phyloP scores from a whole-genome alignment of 371 early-diverging fungal genomes.

The Capillidium rhysosporum region DNA sequence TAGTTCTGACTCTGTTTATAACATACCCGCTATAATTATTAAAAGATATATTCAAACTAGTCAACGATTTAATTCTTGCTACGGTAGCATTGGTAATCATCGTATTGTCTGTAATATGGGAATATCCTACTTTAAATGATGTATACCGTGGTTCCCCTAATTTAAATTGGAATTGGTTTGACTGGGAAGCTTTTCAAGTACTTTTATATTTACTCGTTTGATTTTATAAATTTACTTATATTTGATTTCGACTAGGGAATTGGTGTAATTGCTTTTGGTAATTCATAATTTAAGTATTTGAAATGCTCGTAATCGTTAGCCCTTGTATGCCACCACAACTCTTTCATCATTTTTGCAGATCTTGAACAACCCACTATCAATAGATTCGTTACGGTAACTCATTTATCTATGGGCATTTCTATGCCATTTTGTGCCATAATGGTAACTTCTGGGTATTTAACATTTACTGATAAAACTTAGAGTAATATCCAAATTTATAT shows the following conservation, averaged over 20 bases:
- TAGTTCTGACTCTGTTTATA: constrained; percentile 37
- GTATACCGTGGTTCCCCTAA: constrained; percentile 26
- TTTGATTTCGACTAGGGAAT: constrained; percentile 18
- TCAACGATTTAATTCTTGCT: constrained; percentile 57
- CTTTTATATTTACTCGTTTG: neutral
- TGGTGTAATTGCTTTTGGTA: constrained; percentile 67
- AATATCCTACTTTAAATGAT: constrained; percentile 34
- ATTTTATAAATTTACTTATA: neutral
- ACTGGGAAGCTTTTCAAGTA: constrained; percentile 37
- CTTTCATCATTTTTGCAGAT: constrained; percentile 56
- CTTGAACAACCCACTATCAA: constrained; percentile 48
- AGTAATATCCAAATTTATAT: constrained; percentile 15
- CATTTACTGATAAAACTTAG: constrained; percentile 49
- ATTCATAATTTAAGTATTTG: neutral
- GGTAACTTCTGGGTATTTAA: constrained; percentile 38
- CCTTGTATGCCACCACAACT: constrained; percentile 72
- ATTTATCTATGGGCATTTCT: constrained; percentile 42
- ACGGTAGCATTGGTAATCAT: constrained; percentile 50
- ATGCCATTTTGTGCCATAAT: constrained; percentile 39
- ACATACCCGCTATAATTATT: constrained; percentile 56
- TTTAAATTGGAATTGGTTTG: constrained; percentile 22
- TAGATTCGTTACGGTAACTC: constrained; percentile 48
- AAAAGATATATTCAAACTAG: constrained; percentile 56
- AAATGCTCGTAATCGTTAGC: constrained; percentile 16
- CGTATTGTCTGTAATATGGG: constrained; percentile 40